A percentile compares a stretch with the other conserved stretches of the same genome.
Evolutionary conservation across 148 eudicot genomes (phyloP).

Genomic region (Salicornia ramosissima): DNA sequence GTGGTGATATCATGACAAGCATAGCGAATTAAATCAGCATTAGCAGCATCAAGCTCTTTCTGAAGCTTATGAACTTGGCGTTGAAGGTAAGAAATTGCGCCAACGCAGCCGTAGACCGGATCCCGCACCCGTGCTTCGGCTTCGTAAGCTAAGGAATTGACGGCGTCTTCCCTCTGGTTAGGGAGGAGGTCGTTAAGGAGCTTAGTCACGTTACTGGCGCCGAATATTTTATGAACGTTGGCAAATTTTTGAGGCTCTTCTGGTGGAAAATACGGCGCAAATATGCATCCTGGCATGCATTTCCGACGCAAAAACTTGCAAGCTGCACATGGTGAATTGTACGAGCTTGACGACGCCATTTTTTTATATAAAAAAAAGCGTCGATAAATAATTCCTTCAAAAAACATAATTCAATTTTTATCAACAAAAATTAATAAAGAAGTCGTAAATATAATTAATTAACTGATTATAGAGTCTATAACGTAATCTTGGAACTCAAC

Average conservation of each 20-base stretch:
- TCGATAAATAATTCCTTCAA: too few relatives aligned
- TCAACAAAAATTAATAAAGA: not conserved
- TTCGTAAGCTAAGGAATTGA: constrained; percentile 72
- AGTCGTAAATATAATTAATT: too few relatives aligned
- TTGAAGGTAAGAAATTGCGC: constrained; percentile 67
- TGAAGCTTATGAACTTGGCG: constrained; percentile 69
- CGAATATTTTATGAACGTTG: constrained; percentile 86
- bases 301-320: constrained; percentile 86
- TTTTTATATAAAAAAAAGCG: too few relatives aligned
- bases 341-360: constrained; percentile 69
- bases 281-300: constrained; percentile 79
- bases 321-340: constrained; percentile 84
- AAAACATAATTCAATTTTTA: too few relatives aligned
- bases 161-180: constrained; percentile 75
- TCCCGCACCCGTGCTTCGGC: constrained; percentile 76
- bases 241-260: constrained; percentile 84
- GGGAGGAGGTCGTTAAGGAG: constrained; percentile 74
- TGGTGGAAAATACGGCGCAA: constrained; percentile 78
- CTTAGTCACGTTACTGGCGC: constrained; percentile 77
- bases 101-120: constrained; percentile 81
- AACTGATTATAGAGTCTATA: too few relatives aligned
- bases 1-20: constrained; percentile 38
- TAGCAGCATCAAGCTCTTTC: constrained; percentile 70
- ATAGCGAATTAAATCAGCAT: constrained; percentile 49
- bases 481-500: too few relatives aligned